Conservation (phyloP, 306 rosid species). For the Cicer bijugum region DNA sequence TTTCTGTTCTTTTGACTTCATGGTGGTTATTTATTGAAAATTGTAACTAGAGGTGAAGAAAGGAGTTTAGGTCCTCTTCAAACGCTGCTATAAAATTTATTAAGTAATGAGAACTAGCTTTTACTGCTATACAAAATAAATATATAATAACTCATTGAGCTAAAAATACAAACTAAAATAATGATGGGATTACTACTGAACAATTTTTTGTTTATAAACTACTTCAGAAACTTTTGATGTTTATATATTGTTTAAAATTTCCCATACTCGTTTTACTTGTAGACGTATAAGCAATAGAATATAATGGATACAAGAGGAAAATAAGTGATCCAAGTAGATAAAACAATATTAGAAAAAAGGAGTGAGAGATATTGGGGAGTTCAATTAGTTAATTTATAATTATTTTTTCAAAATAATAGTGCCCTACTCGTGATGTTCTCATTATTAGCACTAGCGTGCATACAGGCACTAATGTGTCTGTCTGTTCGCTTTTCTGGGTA, state of each 20-base stretch:
- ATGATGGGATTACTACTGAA: conserved; percentile 5
- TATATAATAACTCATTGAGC: not conserved
- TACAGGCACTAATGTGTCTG: not conserved
- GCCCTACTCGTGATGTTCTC: not conserved
- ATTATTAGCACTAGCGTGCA: not conserved
- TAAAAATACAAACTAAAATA: conserved; percentile 7
- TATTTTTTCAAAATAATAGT: not conserved
- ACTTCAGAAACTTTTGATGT: not conserved
- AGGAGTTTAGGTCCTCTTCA: not conserved
- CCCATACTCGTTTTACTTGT: not conserved
- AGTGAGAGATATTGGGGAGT: conserved; percentile 11
- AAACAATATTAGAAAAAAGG: conserved; percentile 3
- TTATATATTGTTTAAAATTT: not conserved
- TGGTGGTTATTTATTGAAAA: not conserved
- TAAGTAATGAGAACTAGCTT: conserved; percentile 20
- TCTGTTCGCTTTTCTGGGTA: not conserved
- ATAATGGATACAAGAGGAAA: not conserved
- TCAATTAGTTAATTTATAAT: conserved; percentile 15
- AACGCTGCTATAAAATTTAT: not conserved
- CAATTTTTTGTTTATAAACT: conserved; percentile 24
- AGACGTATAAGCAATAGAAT: not conserved
- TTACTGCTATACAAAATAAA: not conserved
- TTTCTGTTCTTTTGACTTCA: conserved; percentile 36
- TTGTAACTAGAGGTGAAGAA: conserved; percentile 15
- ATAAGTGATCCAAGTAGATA: conserved; percentile 10